Evolutionary conservation across 345 rosid species (phyloP).

Genomic region (Xanthoceras sorbifolium): DNA sequence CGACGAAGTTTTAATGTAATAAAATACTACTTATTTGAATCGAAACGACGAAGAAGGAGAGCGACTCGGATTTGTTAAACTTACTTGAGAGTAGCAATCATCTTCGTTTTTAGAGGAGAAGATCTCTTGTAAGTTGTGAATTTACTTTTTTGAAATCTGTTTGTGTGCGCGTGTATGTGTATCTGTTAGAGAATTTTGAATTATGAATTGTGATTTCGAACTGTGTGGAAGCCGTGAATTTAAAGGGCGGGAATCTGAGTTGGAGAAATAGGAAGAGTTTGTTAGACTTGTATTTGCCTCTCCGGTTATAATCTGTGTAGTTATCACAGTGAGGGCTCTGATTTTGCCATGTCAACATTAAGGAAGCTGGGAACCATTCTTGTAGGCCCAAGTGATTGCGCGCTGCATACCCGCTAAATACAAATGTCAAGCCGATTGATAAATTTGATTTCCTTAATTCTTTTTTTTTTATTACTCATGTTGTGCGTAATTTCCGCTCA

Average conservation of each 20-base stretch:
- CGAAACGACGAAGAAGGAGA: constrained; percentile 10
- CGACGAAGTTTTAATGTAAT: neutral
- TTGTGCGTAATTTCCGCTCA: too few relatives aligned
- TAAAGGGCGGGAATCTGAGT: constrained; percentile 49
- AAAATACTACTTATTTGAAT: constrained; percentile 4
- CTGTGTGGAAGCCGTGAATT: neutral
- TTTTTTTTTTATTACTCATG: too few relatives aligned
- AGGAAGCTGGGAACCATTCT: neutral
- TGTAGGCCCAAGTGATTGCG: neutral
- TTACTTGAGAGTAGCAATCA: constrained; percentile 80
- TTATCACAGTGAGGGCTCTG: neutral
- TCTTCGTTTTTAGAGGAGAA: constrained; percentile 33
- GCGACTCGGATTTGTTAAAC: constrained; percentile 16
- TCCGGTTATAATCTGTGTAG: neutral
- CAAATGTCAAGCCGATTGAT: too few relatives aligned
- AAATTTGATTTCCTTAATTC: too few relatives aligned
- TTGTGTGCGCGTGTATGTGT: neutral
- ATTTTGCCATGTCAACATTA: neutral
- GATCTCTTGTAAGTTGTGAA: constrained; percentile 1
- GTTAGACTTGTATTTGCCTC: neutral
- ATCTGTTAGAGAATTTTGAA: constrained; percentile 10
- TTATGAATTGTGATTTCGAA: constrained; percentile 9
- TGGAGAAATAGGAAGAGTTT: neutral
- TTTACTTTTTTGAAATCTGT: constrained; percentile 8
- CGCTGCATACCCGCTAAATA: neutral